These are phyloP conservation scores for Trichosporon sp. DNA, from an alignment of 1,284 basidiomycete genomes.

Conservation along the genomic window DNA sequence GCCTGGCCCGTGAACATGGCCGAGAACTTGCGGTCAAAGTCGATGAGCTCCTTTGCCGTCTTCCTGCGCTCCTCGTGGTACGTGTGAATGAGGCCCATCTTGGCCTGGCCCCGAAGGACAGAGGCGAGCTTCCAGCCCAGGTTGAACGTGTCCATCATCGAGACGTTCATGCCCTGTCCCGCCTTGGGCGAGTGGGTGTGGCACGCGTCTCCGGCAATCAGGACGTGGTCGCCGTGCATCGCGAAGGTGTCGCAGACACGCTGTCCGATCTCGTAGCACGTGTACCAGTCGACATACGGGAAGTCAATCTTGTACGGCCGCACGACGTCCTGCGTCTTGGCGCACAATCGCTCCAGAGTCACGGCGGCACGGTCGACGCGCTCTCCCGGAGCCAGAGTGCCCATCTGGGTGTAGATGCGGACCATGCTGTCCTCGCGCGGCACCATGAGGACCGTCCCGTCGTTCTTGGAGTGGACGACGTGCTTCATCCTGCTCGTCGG, in stretches of 20 bases:
- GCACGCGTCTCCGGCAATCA: conserved; percentile 49
- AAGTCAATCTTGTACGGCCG: conserved; percentile 67
- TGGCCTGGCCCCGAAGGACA: conserved; percentile 65
- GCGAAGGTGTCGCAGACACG: conserved; percentile 56
- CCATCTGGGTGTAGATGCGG: conserved; percentile 40
- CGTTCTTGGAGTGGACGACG: conserved; percentile 41
- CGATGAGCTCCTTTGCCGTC: conserved; percentile 67
- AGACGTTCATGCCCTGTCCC: conserved; percentile 51
- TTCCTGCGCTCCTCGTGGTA: conserved; percentile 35
- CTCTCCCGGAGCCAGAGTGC: conserved; percentile 32
- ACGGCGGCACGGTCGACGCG: conserved; percentile 36
- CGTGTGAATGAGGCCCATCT: conserved; percentile 68
- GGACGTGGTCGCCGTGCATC: conserved; percentile 39
- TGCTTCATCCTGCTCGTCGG: conserved; percentile 45
- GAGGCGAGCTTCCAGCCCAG: conserved; percentile 61
- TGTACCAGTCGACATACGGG: conserved; percentile 49
- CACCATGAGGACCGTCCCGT: conserved; percentile 47
- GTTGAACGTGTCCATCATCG: conserved; percentile 46
- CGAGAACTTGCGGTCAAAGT: conserved; percentile 75
- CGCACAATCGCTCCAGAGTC: conserved; percentile 64
- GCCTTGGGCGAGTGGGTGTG: conserved; percentile 50
- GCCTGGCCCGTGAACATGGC: conserved; percentile 76
- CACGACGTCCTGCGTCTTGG: conserved; percentile 67
- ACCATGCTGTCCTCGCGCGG: conserved; percentile 48
- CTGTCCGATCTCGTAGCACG: conserved; percentile 51